Conservation (phyloP, 208 protist genomes). For the Trypanosoma melophagium region DNA sequence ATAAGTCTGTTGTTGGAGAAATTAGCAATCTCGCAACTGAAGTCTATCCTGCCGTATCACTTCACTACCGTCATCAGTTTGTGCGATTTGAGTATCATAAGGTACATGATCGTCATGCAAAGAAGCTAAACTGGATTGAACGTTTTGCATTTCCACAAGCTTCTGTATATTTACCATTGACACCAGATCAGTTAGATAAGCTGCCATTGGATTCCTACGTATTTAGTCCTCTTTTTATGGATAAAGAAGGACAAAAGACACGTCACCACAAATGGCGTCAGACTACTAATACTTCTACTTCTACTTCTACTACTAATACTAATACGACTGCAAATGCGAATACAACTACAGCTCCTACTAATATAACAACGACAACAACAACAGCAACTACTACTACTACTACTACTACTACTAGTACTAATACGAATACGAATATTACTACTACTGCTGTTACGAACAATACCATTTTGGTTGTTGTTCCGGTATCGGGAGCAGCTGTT, state of each 20-base stretch:
- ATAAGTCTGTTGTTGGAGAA: slow-evolving; percentile 81
- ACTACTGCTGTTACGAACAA: slow-evolving; percentile 8
- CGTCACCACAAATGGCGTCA: neutral
- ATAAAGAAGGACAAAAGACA: slow-evolving; percentile 4
- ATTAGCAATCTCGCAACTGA: slow-evolving; percentile 83
- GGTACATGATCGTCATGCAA: slow-evolving; percentile 53
- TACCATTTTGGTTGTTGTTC: neutral
- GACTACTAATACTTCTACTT: neutral
- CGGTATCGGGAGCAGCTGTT: too few species aligned
- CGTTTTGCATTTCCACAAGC: slow-evolving; percentile 60
- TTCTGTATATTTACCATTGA: slow-evolving; percentile 57
- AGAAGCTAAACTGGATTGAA: slow-evolving; percentile 70
- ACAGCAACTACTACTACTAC: too few species aligned
- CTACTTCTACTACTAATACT: slow-evolving; percentile 10
- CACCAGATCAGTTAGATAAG: slow-evolving; percentile 39
- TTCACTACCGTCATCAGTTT: slow-evolving; percentile 92
- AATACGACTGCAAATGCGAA: neutral
- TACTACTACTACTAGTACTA: too few species aligned
- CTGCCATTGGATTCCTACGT: slow-evolving; percentile 75
- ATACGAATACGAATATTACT: too few species aligned
- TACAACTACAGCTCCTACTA: neutral
- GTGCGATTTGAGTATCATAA: slow-evolving; percentile 90
- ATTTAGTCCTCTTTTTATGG: slow-evolving; percentile 63
- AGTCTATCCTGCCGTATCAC: slow-evolving; percentile 89
- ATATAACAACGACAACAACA: too few species aligned